A percentile compares a stretch with the other conserved stretches of the same genome.
Conservation (phyloP, 192 early-diverging fungal genomes). For the Phycomyces blakesleeanus region DNA sequence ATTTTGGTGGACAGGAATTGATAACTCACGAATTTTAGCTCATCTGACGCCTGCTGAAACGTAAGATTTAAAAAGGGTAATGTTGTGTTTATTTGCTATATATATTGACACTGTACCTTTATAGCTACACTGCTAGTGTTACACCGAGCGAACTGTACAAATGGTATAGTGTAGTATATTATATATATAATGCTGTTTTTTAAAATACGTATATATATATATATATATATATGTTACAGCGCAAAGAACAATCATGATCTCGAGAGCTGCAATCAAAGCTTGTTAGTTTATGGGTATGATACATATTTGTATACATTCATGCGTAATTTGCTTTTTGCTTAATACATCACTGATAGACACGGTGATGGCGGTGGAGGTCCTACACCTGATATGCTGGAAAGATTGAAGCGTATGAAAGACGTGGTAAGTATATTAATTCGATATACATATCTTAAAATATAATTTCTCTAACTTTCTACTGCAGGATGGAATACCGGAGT, state of each 20-base stretch:
- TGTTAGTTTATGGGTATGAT: slow-evolving; percentile 77
- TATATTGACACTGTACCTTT: neutral
- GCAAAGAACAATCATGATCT: slow-evolving; percentile 89
- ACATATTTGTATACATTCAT: slow-evolving; percentile 15
- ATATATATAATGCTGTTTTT: too few species aligned
- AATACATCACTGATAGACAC: slow-evolving; percentile 30
- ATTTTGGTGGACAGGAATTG: slow-evolving; percentile 93
- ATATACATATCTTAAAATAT: neutral
- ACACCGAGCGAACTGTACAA: slow-evolving; percentile 31
- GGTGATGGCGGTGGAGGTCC: slow-evolving; percentile 98
- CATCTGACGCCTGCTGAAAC: slow-evolving; percentile 38
- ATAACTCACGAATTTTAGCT: slow-evolving; percentile 66
- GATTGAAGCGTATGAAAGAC: slow-evolving; percentile 67
- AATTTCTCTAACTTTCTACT: neutral
- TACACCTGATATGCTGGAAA: slow-evolving; percentile 75
- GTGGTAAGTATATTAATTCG: slow-evolving; percentile 47
- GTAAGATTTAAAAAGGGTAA: slow-evolving; percentile 6
- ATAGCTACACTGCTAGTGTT: slow-evolving; percentile 26
- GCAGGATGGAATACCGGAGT: slow-evolving; percentile 68
- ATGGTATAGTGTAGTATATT: too few species aligned
- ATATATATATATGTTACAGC: too few species aligned
- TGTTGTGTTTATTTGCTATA: neutral
- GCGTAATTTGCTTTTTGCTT: neutral
- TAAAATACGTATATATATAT: too few species aligned
- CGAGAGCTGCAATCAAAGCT: slow-evolving; percentile 78